Base-by-base conservation (phyloP, 2,329 filamentous ascomycete genomes). In the Ceratocystis lukuohia region DNA sequence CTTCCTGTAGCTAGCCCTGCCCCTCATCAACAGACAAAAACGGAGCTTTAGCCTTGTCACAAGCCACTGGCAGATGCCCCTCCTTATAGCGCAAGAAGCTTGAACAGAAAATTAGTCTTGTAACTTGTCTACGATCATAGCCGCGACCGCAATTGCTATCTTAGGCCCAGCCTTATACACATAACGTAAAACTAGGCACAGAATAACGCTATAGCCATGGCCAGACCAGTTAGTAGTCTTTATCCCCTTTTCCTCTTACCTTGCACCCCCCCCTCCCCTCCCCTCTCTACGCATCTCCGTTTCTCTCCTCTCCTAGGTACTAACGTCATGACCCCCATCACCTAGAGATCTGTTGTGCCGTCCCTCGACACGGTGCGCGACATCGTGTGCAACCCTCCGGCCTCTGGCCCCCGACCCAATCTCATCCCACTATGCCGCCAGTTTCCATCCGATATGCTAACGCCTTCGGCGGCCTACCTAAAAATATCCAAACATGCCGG, bases 401-500 rank as follows among this genome's bases (percentile, higher is more conserved):
- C 72, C 59, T 30, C 70, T 41, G 71, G 72, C 46, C 68, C 70
- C 22, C 72, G 75, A 70, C 75, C 87, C 15, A 96, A 94, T 72
- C 83, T 95, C 69, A 83, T 96, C 7, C 91, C 91, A 1, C 76
- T 96, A 53, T 91, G 87, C 76, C 86, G 88, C 30, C 89, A 92
- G 70, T 91, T 96, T 71, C 86, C 91, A 5, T 93, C 93, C 71
- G 93, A 96, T 76, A 87, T 97, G 71, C 83, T 97, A 75, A 99
- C 93, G 1, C 94, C 94, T 2, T 93, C 91, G n/a, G 84, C 89
- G 69, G 93, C 95, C 71, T 99, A 97, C 76, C 83, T 99, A 70
- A 97, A 96, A 77, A 82, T 96, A 71, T 87, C 89, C 45, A 82
- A 86, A 69, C 86, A 88, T 80, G 88, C 83, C 37, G 70, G 69